phyloP scores from a whole-genome alignment of 2,329 filamentous ascomycete species.

The Xylaria sp. region DNA sequence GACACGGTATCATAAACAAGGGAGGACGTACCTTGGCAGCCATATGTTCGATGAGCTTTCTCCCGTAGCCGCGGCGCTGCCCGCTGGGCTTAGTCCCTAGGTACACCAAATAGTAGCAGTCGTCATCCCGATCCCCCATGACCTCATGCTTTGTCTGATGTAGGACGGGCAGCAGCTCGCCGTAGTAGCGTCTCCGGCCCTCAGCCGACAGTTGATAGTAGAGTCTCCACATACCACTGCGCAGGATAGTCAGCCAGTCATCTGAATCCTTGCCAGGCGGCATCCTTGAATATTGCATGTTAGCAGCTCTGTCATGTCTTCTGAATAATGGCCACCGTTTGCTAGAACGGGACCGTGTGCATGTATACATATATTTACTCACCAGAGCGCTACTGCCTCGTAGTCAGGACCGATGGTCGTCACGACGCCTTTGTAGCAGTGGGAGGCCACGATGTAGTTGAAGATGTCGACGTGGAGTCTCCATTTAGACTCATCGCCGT shows the following conservation, averaged over 20 bases:
- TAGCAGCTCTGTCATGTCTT: conserved; percentile 20
- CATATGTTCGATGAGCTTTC: conserved; percentile 76
- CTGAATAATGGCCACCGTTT: conserved; percentile 4
- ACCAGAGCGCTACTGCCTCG: conserved; percentile 84
- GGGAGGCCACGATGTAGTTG: conserved; percentile 80
- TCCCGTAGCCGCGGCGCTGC: conserved; percentile 77
- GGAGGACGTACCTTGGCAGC: conserved; percentile 64
- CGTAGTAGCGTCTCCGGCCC: conserved; percentile 78
- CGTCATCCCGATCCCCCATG: conserved; percentile 72
- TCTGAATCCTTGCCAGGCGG: conserved; percentile 80
- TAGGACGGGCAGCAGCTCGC: conserved; percentile 79
- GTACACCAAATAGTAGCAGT: conserved; percentile 86
- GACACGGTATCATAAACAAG: conserved; percentile 7
- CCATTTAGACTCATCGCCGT: conserved; percentile 76
- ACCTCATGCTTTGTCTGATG: conserved; percentile 76
- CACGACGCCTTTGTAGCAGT: conserved; percentile 78
- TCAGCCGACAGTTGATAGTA: conserved; percentile 78
- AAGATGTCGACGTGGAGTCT: conserved; percentile 80
- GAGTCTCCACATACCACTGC: conserved; percentile 81
- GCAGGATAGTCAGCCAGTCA: conserved; percentile 75
- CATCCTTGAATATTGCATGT: conserved; percentile 64
- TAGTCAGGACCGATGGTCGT: conserved; percentile 80
- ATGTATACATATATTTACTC: conserved; percentile 50
- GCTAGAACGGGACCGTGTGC: not conserved
- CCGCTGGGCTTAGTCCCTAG: conserved; percentile 78